Base-by-base conservation (phyloP, 176 grass and related monocot genomes). In the Guadua angustifolia region DNA sequence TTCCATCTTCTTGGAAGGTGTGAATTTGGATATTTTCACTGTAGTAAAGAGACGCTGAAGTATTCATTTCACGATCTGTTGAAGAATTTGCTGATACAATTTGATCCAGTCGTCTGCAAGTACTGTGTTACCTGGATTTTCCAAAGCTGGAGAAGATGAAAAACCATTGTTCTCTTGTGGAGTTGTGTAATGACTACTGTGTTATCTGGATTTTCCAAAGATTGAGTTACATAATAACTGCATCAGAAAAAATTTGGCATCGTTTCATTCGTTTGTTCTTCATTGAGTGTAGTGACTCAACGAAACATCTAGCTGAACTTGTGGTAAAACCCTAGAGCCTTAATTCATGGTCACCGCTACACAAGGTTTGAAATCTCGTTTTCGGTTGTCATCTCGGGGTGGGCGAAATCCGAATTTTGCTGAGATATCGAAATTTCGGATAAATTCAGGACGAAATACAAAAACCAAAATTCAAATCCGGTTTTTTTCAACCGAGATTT, bases 121-220 rank as follows among this genome's bases (percentile, higher is more conserved):
- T 13, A 51, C 29, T 1, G 13, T 13, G 45, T 12, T 17, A 42
- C 10, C 24, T 69, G 17, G n/a, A 51, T 77, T 63, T 0, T 0
- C 33, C 71, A 49, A 82, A 42, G 40, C 40, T 42, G 6, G 40
- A 42, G 40, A 42, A 42, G 40, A 7, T 72, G 22, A 60, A 39
- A 13, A 61, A 62, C 44, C 15, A 29, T 63, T 77, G 4, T 43
- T 64, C 10, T 68, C 49, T 45, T 55, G 7, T n/a, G n/a, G 7
- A 36, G 73, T 64, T 83, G 47, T 44, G 83, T 77, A 82, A 44
- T 68, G 43, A 38, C 70, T 13, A 50, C 26, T 1, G 12, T 13
- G 45, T 12, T 16, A 42, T 7, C 24, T 69, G 17, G 17, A 51
- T 77, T 62, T 0, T 0, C 33, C 71, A 40, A 82, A 43, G 42